Evolutionary conservation across 1,139 yeast genomes (phyloP), one percentile per base, ranked within the genome.

Genomic region (Meyerozyma elateridarum): DNA sequence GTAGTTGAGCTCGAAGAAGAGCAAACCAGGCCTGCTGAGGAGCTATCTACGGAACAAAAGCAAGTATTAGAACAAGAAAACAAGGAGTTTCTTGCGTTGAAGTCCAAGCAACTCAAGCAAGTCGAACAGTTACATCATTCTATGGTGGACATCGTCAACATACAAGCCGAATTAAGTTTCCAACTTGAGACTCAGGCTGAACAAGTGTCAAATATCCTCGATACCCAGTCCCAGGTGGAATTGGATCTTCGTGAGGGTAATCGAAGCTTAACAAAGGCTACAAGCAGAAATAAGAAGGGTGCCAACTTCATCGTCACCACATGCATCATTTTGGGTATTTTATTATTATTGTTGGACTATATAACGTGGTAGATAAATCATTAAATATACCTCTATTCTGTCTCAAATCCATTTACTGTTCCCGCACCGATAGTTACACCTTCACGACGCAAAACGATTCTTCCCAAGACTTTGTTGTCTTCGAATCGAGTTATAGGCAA

Each of bases 361-460:
- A 56, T 77, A 42, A 58, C 76, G 18, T 73, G 51, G 34, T 41
- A 28, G 32, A 8, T 28, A 19, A 16, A 28, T 8, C 14, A 21
- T 19, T 13, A 17, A 14, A 15, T 2, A 9, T n/a, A 14, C 15
- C 7, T 25, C 20, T 14, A 8, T 21, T 14, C 17, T 16, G 28
- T 18, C 15, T 29, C 31, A 30, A 30, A 35, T 14, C 37, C 44
- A 12, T 43, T 41, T 3, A 80, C 78, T 2, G 66, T 68, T 18
- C 97, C 97, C 0, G 96, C 96, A 7, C 95, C 97, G 30, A 91
- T 73, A 0, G 96, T 87, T 18, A 66, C 52, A 2, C 97, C 96
- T 45, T 85, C 95, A 46, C 82, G 77, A 50, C 98, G 77, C 28
- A 91, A 58, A 6, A 93, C 91, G 15, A 91, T 65, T 46, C 96